Conservation (phyloP, 164 flowering plant genomes). For the Vitis rupestris region DNA sequence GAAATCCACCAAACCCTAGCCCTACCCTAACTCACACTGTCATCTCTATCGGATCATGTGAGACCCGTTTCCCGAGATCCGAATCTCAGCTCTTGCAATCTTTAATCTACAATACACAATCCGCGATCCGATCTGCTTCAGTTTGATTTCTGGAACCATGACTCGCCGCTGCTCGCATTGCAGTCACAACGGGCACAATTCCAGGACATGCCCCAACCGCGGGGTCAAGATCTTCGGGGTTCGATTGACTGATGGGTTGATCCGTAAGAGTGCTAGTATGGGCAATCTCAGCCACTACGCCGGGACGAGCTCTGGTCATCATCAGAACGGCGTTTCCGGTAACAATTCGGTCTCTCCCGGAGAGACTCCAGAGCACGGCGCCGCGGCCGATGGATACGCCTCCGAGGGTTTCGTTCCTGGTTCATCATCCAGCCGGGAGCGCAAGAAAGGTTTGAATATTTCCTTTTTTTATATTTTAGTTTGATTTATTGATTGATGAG, state of each 20-base stretch:
- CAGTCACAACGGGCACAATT: constrained; percentile 87
- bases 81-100: background rate
- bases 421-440: constrained; percentile 72
- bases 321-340: constrained; percentile 3
- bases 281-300: constrained; percentile 70
- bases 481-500: background rate
- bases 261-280: constrained; percentile 94
- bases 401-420: constrained; percentile 89
- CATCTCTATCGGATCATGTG: background rate
- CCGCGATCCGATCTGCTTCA: constrained; percentile 2
- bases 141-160: constrained; percentile 29
- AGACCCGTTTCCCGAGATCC: constrained; percentile 10
- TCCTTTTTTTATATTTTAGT: background rate
- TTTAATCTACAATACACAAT: too few species aligned
- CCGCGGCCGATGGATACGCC: constrained; percentile 66
- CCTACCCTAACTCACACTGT: too few species aligned
- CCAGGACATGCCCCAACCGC: constrained; percentile 88
- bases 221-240: constrained; percentile 91
- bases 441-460: constrained; percentile 73
- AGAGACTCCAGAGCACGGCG: constrained; percentile 55
- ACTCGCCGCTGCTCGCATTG: constrained; percentile 89
- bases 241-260: constrained; percentile 77
- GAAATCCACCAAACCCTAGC: too few species aligned
- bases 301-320: constrained; percentile 26
- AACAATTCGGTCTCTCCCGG: constrained; percentile 51